Evolutionary conservation across 352 stramenopile genomes (phyloP).

Genomic region (Pythium oligandrum): DNA sequence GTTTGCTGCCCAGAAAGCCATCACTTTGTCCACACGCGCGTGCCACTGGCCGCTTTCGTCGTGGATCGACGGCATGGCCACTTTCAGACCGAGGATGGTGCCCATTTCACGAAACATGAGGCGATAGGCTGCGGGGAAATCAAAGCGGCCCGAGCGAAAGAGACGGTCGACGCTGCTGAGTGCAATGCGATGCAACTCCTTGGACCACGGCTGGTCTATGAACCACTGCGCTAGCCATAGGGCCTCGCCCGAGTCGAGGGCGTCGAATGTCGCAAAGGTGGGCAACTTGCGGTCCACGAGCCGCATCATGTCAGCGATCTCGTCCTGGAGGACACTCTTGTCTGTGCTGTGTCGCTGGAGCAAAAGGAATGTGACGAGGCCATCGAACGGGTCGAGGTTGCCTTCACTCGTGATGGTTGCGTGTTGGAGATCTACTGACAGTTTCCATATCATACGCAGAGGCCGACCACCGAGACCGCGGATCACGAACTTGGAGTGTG

Average conservation of each 20-base stretch:
- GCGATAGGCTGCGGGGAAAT: conserved; percentile 11
- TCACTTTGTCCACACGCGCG: conserved; percentile 11
- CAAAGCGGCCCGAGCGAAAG: conserved; percentile 13
- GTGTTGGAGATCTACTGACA: conserved; percentile 24
- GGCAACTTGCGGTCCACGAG: conserved; percentile 20
- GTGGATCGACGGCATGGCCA: conserved; percentile 8
- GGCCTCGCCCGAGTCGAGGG: conserved; percentile 26
- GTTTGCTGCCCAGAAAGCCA: conserved; percentile 20
- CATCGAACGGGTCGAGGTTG: conserved; percentile 28
- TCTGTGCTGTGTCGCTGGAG: conserved; percentile 17
- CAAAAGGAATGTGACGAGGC: conserved; percentile 21
- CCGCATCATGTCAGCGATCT: conserved; percentile 23
- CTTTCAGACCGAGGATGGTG: conserved; percentile 21
- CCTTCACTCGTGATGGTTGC: conserved; percentile 25
- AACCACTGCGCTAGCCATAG: conserved; percentile 30
- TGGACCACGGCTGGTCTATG: conserved; percentile 13
- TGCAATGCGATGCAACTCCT: conserved; percentile 8
- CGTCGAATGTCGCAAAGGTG: conserved; percentile 19
- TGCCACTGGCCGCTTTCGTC: conserved; percentile 13
- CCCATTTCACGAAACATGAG: conserved; percentile 35
- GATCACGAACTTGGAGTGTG: conserved; percentile 22
- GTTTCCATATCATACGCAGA: conserved; percentile 32
- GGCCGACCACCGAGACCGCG: conserved; percentile 10
- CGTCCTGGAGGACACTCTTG: conserved; percentile 8
- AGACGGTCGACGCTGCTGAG: conserved; percentile 19